A percentile compares a stretch with the other conserved stretches of the same genome.
Evolutionary conservation across 768 basidiomycete species (phyloP).

Genomic region (Ramaria sp.): DNA sequence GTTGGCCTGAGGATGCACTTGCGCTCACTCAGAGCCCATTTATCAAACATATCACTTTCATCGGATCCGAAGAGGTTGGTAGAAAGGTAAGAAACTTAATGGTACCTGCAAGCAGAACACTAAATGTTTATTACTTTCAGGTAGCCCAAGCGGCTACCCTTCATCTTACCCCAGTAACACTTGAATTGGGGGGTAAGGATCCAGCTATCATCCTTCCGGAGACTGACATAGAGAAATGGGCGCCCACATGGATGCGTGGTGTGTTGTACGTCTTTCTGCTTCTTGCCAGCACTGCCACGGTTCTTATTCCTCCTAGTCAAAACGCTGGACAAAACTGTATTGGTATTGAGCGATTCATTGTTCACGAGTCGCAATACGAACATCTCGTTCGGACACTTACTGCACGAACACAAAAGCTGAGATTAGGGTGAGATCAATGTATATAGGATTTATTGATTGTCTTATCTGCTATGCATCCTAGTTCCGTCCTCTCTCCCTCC

Average conservation of each 20-base stretch:
- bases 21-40: constrained; percentile 65
- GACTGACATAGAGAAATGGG: constrained; percentile 73
- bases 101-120: not conserved
- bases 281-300: not conserved
- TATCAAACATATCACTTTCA: constrained; percentile 93
- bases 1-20: constrained; percentile 80
- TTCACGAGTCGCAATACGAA: constrained; percentile 69
- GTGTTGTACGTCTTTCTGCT: constrained; percentile 55
- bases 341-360: constrained; percentile 87
- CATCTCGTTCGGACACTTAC: constrained; percentile 56
- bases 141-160: constrained; percentile 78
- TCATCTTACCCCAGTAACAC: constrained; percentile 81
- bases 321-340: constrained; percentile 96
- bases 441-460: not conserved
- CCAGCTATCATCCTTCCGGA: constrained; percentile 82
- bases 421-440: constrained; percentile 34
- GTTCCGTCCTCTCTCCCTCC: constrained; percentile 57
- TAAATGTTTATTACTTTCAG: constrained; percentile 22
- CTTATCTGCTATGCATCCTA: not conserved
- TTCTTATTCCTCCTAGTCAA: constrained; percentile 42
- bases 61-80: constrained; percentile 72
- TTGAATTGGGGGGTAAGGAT: constrained; percentile 95
- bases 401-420: constrained; percentile 55
- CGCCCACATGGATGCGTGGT: constrained; percentile 80
- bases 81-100: constrained; percentile 41